A percentile compares a stretch with the other conserved stretches of the same genome.
Conservation (phyloP, 768 basidiomycete species). For the Xerocomus potaroensis region DNA sequence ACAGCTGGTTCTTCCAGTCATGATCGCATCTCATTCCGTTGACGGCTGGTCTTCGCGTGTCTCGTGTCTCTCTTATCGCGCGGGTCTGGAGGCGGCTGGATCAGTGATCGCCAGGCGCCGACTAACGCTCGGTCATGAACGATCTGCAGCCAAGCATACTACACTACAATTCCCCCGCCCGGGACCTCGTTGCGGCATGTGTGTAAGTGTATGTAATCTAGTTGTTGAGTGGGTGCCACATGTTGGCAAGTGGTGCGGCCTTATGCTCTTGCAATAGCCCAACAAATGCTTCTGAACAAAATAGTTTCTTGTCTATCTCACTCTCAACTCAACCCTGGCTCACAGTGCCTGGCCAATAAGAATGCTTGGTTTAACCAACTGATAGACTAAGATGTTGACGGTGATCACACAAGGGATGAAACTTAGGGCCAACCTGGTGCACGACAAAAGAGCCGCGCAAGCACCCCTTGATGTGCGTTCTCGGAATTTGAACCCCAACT, state of each 20-base stretch:
- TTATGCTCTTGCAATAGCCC: conserved; percentile 11
- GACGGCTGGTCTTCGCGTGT: conserved; percentile 22
- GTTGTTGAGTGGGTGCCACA: conserved; percentile 16
- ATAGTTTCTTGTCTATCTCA: conserved; percentile 6
- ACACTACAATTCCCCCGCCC: no score
- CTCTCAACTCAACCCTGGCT: conserved; percentile 7
- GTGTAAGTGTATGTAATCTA: conserved; percentile 24
- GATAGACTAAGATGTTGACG: no score
- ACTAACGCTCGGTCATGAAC: conserved; percentile 36
- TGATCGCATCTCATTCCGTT: conserved; percentile 16
- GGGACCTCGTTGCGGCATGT: conserved; percentile 19
- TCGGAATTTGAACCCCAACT: conserved; percentile 23
- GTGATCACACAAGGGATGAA: conserved; percentile 15
- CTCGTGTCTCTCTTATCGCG: conserved; percentile 11
- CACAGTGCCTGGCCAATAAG: conserved; percentile 15
- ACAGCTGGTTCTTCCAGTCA: conserved; percentile 30
- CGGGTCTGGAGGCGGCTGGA: conserved; percentile 36
- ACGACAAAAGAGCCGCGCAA: conserved; percentile 6
- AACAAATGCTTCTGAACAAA: conserved; percentile 10
- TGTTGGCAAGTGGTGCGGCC: conserved; percentile 22
- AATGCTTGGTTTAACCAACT: conserved; percentile 8
- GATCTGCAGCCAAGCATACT: conserved; percentile 23
- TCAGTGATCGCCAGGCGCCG: conserved; percentile 27
- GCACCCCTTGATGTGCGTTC: conserved; percentile 25
- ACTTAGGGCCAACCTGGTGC: conserved; percentile 8